Base-by-base conservation (phyloP, 306 rosid genomes). In the Cicer chorassanicum region DNA sequence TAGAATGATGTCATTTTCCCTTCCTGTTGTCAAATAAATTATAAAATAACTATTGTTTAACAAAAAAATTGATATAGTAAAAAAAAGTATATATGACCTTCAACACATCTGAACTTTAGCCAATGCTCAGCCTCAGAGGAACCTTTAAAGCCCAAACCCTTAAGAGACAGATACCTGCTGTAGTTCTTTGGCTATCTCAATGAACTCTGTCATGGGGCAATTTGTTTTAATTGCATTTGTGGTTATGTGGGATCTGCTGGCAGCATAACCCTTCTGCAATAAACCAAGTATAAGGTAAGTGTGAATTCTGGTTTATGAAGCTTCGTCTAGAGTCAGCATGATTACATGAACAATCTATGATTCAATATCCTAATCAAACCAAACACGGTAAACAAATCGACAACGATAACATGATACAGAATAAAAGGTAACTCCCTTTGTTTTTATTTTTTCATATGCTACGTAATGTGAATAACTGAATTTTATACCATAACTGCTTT, bases 241-340 rank as follows among this genome's bases (percentile, higher is more conserved):
- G 59, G 62, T 73, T 74, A 94, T 92, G 83, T 94, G 98, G 16
- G 99, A 94, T 87, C 96, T 90, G 85, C 95, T 86, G 16, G 61
- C 97, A 71, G 88, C 93, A 88, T 82, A 92, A 34, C 93, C 99
- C 80, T 85, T 89, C 99, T 90, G 94, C 88, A 82, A 79, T 51
- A 42, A 53, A 71, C 54, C 77, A 75, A 78, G 39, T 38, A n/a
- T 34, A 34, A 59, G 15, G 66, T 21, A 16, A 38, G 62, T 59
- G 3, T 65, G 5, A 53, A 49, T 74, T 65, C 61, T 36, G 75
- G 72, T 65, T 65, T 70, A 14, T 42, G 29, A 39, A 57, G 79
- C 43, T 34, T 65, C 62, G 8, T 74, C 70, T 50, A 16, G 71
- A 43, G 45, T 59, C 50, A 78, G 60, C 74, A 60, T 59, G 60